Evolutionary conservation across 805 yeast genomes (phyloP).

Genomic region (Candida multigemmis): DNA sequence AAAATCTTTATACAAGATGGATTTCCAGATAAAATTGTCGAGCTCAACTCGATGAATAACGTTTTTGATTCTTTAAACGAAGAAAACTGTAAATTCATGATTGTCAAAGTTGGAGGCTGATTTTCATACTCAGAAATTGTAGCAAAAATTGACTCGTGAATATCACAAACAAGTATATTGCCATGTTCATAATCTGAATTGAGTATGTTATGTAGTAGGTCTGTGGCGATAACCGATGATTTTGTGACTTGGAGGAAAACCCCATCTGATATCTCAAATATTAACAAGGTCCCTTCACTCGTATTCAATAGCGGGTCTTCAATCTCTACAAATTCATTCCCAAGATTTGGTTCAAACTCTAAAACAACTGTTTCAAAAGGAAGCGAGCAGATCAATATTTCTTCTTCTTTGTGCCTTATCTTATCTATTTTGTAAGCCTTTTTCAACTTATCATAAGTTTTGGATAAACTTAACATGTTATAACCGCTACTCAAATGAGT

Average conservation of each 20-base stretch:
- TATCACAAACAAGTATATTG: too few species aligned
- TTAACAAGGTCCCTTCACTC: conserved; percentile 1
- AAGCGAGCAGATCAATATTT: conserved; percentile 24
- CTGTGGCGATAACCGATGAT: too few species aligned
- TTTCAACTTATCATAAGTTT: conserved; percentile 18
- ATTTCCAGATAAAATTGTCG: not conserved
- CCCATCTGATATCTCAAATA: too few species aligned
- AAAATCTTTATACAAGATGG: too few species aligned
- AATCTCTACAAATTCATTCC: conserved; percentile 10
- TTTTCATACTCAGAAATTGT: too few species aligned
- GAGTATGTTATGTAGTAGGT: too few species aligned
- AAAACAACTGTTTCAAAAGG: conserved; percentile 29
- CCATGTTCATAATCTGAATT: too few species aligned
- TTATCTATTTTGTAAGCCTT: conserved; percentile 14
- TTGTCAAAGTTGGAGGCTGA: too few species aligned
- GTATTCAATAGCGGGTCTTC: not conserved
- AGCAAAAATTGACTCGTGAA: too few species aligned
- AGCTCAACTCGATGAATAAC: not conserved
- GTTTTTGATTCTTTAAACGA: too few species aligned
- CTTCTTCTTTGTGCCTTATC: conserved; percentile 8
- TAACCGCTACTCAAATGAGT: conserved; percentile 25
- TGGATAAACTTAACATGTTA: conserved; percentile 13
- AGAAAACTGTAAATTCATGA: too few species aligned
- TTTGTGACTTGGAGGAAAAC: too few species aligned
- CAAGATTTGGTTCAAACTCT: conserved; percentile 14